Percentiles rank a stretch among this genome's conserved stretches.
Conservation (phyloP, 2,329 filamentous ascomycete species). For the Calonectria pseudoturangicola region DNA sequence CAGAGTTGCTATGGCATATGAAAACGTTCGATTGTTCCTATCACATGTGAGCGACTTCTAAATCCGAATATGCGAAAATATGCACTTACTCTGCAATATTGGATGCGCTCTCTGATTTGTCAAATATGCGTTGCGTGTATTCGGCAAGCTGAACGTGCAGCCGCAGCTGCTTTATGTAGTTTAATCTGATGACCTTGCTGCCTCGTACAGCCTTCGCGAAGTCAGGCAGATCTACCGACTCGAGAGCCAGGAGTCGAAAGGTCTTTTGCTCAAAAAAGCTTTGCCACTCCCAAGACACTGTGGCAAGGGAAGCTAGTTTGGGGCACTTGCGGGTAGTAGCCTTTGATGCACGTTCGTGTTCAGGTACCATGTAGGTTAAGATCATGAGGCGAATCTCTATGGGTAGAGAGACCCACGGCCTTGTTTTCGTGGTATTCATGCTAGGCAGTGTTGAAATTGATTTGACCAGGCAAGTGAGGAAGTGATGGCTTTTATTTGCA, state of each 20-base stretch:
- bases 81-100: slow-evolving; percentile 21
- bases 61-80: no score
- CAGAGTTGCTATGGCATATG: neutral
- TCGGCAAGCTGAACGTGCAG: slow-evolving; percentile 31
- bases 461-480: no score
- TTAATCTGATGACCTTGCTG: slow-evolving; percentile 22
- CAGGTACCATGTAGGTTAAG: slow-evolving; percentile 17
- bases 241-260: slow-evolving; percentile 34
- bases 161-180: slow-evolving; percentile 35
- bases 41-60: no score
- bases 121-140: slow-evolving; percentile 10
- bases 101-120: slow-evolving; percentile 32
- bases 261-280: slow-evolving; percentile 38
- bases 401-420: slow-evolving; percentile 28
- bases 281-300: slow-evolving; percentile 43
- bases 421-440: slow-evolving; percentile 19
- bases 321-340: neutral
- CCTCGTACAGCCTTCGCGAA: slow-evolving; percentile 23
- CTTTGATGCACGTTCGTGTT: neutral
- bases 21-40: neutral
- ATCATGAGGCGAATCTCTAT: slow-evolving; percentile 38
- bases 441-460: slow-evolving; percentile 6
- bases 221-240: slow-evolving; percentile 14
- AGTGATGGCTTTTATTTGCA: no score
- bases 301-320: slow-evolving; percentile 25